A percentile compares a stretch with the other conserved stretches of the same genome.
phyloP scores from a whole-genome alignment of 306 rosid species.

The Trichosanthes truncata region DNA sequence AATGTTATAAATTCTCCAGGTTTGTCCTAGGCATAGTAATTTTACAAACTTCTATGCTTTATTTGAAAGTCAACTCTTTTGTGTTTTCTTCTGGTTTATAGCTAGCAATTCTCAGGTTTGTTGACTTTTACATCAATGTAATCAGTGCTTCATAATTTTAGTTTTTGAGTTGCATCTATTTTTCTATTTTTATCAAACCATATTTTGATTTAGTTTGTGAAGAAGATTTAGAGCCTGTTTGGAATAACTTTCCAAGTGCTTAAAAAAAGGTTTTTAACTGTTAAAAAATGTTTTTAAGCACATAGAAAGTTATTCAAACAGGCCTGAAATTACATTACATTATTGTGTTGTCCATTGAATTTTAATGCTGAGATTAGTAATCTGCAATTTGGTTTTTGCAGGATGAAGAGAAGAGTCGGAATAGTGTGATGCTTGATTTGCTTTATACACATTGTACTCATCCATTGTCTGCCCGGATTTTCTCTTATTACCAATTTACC shows the following conservation, averaged over 20 bases:
- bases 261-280: no score
- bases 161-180: not conserved
- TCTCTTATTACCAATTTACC: conserved; percentile 28
- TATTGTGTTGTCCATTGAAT: not conserved
- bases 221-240: no score
- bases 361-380: conserved; percentile 9
- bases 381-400: conserved; percentile 32
- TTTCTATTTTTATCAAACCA: not conserved
- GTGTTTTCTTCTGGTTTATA: not conserved
- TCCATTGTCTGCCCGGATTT: conserved; percentile 50
- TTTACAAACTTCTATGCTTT: not conserved
- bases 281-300: no score
- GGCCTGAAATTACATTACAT: not conserved
- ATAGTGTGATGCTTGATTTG: conserved; percentile 69
- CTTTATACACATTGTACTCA: conserved; percentile 59
- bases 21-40: not conserved
- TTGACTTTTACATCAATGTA: not conserved
- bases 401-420: conserved; percentile 70
- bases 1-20: not conserved
- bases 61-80: not conserved
- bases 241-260: no score
- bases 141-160: not conserved
- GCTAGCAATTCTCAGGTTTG: not conserved
- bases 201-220: not conserved
- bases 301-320: no score